Evolutionary conservation across 2,329 filamentous ascomycete species (phyloP).

Genomic region (Ceratocystis harringtonii): DNA sequence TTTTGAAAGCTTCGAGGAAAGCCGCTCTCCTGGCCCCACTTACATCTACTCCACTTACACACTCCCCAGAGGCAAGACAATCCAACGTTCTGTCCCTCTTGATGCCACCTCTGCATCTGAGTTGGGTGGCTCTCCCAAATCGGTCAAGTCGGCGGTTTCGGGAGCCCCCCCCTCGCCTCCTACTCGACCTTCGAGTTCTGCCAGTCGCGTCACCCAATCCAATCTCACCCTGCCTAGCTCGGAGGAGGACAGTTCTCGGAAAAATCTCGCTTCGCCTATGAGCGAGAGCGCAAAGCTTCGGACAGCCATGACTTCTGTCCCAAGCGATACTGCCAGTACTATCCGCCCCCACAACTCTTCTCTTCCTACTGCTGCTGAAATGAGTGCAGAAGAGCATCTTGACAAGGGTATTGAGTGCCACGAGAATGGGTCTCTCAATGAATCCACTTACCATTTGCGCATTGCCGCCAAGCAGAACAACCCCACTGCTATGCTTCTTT

Average conservation of each 20-base stretch:
- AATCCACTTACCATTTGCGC: slow-evolving; percentile 91
- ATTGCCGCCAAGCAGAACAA: slow-evolving; percentile 74
- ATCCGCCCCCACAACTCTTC: slow-evolving; percentile 30
- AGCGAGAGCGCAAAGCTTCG: slow-evolving; percentile 28
- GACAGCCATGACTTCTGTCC: slow-evolving; percentile 32
- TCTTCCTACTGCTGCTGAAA: slow-evolving; percentile 47
- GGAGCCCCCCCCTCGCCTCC: slow-evolving; percentile 44
- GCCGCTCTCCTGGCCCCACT: slow-evolving; percentile 37
- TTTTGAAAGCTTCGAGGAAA: slow-evolving; percentile 35
- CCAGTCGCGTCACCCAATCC: slow-evolving; percentile 28
- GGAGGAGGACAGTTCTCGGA: slow-evolving; percentile 37
- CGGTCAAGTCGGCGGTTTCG: slow-evolving; percentile 23
- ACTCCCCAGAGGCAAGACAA: slow-evolving; percentile 64
- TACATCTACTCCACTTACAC: slow-evolving; percentile 79
- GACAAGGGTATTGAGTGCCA: slow-evolving; percentile 82
- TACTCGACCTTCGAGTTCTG: slow-evolving; percentile 44
- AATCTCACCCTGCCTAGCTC: slow-evolving; percentile 33
- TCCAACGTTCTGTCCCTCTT: slow-evolving; percentile 53
- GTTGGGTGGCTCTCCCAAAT: slow-evolving; percentile 9
- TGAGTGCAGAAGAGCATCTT: slow-evolving; percentile 76
- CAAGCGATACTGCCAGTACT: slow-evolving; percentile 40
- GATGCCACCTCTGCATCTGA: slow-evolving; percentile 43
- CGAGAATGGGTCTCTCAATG: slow-evolving; percentile 70
- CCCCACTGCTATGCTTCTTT: slow-evolving; percentile 89
- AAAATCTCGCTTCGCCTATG: slow-evolving; percentile 28